A percentile compares a stretch with the other conserved stretches of the same genome.
These are phyloP conservation scores for Pyrus hybrid DNA, from an alignment of 331 rosid species.

Conservation along the genomic window DNA sequence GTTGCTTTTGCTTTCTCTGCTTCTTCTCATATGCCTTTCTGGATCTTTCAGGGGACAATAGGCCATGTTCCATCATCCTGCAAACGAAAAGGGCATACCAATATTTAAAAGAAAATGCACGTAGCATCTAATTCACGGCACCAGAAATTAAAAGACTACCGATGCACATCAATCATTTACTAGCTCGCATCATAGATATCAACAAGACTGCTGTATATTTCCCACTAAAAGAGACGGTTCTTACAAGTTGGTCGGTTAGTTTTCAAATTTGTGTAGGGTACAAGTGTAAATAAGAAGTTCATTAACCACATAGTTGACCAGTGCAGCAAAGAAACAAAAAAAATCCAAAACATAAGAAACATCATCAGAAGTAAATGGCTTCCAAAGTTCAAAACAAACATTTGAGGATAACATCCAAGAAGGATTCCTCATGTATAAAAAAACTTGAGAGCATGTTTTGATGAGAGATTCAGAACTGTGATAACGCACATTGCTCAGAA, in stretches of 20 bases:
- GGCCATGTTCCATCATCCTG: conserved; percentile 98
- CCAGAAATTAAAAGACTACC: not conserved
- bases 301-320: not conserved
- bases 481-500: not conserved
- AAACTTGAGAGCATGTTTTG: not conserved
- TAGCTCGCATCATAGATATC: not conserved
- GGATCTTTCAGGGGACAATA: conserved; percentile 73
- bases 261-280: not conserved
- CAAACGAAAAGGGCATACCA: not conserved
- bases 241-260: not conserved
- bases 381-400: not conserved
- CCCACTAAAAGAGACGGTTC: not conserved
- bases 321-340: not conserved
- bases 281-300: not conserved
- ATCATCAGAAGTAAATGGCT: not conserved
- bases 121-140: not conserved
- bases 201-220: not conserved
- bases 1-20: conserved; percentile 80
- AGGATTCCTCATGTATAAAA: not conserved
- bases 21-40: conserved; percentile 77
- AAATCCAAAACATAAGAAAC: not conserved
- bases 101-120: not conserved
- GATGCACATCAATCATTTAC: not conserved
- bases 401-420: not conserved
- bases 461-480: not conserved